Percentiles rank a stretch among this genome's conserved stretches.
Evolutionary conservation across 345 rosid genomes (phyloP).

Genomic region (Euphorbia tirucalli): DNA sequence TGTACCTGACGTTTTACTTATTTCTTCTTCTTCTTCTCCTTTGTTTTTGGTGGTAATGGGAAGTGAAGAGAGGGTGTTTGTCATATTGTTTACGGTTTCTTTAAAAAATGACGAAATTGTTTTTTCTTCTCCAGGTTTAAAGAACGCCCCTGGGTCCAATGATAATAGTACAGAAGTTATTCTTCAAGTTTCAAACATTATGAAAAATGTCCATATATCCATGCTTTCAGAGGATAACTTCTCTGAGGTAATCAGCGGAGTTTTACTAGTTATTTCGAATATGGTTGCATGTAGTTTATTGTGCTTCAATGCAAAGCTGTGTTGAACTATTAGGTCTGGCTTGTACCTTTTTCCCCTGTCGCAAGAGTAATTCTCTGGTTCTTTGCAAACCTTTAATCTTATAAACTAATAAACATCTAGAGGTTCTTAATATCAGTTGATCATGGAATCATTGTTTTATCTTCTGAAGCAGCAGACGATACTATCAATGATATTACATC

Average conservation of each 20-base stretch:
- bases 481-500: not conserved
- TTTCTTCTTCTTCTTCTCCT: not conserved
- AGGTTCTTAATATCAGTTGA: not conserved
- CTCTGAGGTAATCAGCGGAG: conserved; percentile 50
- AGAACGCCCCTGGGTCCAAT: conserved; percentile 40
- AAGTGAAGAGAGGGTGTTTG: not conserved
- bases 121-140: conserved; percentile 48
- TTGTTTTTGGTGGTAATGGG: not conserved
- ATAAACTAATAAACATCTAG: not conserved
- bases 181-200: conserved; percentile 60
- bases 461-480: not conserved
- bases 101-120: not conserved
- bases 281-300: not conserved
- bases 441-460: not conserved
- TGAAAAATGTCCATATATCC: conserved; percentile 54
- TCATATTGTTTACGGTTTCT: not conserved
- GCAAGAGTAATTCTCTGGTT: not conserved
- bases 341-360: not conserved
- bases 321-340: conserved; percentile 1
- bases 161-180: conserved; percentile 36
- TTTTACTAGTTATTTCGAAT: conserved; percentile 7
- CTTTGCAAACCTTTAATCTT: not conserved
- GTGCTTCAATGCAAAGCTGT: not conserved
- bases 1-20: not conserved
- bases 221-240: conserved; percentile 75